Percentiles rank a stretch among this genome's conserved stretches.
These are phyloP conservation scores for Daldinia loculata DNA, from an alignment of 495 filamentous ascomycete species.

Conservation along the genomic window DNA sequence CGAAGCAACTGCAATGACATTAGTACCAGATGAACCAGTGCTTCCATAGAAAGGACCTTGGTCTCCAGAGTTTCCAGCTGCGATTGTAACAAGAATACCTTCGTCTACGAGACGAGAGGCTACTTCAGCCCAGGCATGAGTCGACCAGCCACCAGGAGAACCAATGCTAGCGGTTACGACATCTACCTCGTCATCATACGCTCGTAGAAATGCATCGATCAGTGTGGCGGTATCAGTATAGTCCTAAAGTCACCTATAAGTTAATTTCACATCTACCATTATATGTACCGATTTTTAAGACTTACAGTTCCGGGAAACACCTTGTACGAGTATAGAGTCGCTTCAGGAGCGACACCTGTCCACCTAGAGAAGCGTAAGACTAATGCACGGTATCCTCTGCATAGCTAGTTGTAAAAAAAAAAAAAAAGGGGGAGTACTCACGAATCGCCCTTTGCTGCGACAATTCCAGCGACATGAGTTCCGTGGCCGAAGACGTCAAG, in stretches of 20 bases:
- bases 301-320: constrained; percentile 44
- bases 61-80: constrained; percentile 54
- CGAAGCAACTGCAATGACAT: constrained; percentile 35
- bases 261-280: neutral
- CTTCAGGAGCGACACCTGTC: constrained; percentile 57
- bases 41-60: constrained; percentile 46
- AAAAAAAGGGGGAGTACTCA: neutral
- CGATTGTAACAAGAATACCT: constrained; percentile 51
- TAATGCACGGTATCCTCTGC: neutral
- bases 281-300: neutral
- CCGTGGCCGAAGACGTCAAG: constrained; percentile 48
- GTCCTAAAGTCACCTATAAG: neutral
- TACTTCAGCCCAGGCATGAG: constrained; percentile 47
- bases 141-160: constrained; percentile 47
- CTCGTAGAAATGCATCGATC: constrained; percentile 23
- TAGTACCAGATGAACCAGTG: constrained; percentile 36
- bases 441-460: constrained; percentile 50
- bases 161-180: constrained; percentile 56
- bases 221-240: neutral
- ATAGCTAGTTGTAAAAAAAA: neutral
- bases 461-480: constrained; percentile 39
- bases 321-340: constrained; percentile 54
- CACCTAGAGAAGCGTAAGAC: constrained; percentile 41
- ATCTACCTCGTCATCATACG: constrained; percentile 53
- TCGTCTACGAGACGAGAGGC: constrained; percentile 49